Evolutionary conservation across 2,329 filamentous ascomycete species (phyloP).

Genomic region (Fusarium sp.): DNA sequence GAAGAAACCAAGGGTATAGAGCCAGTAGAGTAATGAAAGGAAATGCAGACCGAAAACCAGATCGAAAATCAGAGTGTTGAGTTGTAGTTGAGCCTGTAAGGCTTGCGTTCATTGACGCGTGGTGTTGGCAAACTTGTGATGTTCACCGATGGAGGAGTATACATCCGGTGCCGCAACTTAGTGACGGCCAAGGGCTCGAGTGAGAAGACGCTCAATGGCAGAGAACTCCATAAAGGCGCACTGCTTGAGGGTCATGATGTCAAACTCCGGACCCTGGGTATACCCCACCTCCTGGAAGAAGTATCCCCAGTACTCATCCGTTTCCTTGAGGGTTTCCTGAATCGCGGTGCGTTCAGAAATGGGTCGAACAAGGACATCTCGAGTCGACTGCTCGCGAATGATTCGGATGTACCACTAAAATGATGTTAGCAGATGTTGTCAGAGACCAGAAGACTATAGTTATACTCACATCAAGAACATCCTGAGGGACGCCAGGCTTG

Average conservation of each 20-base stretch:
- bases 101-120: not conserved
- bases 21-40: not conserved
- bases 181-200: conserved; percentile 51
- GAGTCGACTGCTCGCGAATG: conserved; percentile 64
- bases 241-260: conserved; percentile 61
- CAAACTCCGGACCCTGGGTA: conserved; percentile 55
- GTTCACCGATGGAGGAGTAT: not conserved
- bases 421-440: conserved; percentile 23
- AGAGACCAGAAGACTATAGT: not conserved
- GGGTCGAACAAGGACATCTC: conserved; percentile 53
- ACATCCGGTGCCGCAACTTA: not conserved
- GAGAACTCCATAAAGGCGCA: conserved; percentile 60
- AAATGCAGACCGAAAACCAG: not conserved
- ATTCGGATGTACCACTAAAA: conserved; percentile 67
- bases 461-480: conserved; percentile 66
- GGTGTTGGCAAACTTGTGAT: not conserved
- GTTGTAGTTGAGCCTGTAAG: not conserved
- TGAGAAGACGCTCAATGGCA: conserved; percentile 62
- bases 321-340: conserved; percentile 47
- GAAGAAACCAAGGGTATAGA: not conserved
- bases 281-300: conserved; percentile 62
- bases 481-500: conserved; percentile 61
- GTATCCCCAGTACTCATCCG: conserved; percentile 64
- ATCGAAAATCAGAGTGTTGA: not conserved
- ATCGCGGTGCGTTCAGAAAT: conserved; percentile 57